These are phyloP conservation scores for Perilla frutescens DNA, from an alignment of 257 asterid genomes.

Conservation along the genomic window DNA sequence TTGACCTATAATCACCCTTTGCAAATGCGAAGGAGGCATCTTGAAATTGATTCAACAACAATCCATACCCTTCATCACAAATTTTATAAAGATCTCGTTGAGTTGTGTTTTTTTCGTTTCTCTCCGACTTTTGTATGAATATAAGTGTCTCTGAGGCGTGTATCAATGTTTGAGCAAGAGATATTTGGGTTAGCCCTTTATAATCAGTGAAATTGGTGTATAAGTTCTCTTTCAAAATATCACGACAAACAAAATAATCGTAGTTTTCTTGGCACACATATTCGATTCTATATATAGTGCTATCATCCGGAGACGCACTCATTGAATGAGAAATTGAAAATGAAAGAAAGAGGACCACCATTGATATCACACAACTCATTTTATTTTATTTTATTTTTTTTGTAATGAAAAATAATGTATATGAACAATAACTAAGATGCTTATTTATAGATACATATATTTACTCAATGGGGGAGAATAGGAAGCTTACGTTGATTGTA, in stretches of 20 bases:
- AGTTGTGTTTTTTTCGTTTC: neutral
- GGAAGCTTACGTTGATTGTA: too few relatives aligned
- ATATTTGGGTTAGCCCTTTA: conserved; percentile 10
- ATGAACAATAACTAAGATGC: too few relatives aligned
- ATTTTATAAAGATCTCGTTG: neutral
- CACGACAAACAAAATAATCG: neutral
- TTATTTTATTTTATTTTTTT: too few relatives aligned
- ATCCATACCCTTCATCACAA: neutral
- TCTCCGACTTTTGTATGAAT: neutral
- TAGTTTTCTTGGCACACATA: neutral
- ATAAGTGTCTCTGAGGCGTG: neutral
- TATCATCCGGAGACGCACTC: neutral
- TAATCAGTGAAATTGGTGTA: neutral
- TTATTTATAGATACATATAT: too few relatives aligned
- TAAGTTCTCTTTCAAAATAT: neutral
- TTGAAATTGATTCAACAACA: neutral
- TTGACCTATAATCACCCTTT: neutral
- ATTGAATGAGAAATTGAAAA: neutral
- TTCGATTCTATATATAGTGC: neutral
- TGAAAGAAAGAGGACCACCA: conserved; percentile 1
- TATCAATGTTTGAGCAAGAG: conserved; percentile 5
- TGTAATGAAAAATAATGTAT: too few relatives aligned
- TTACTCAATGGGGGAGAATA: too few relatives aligned
- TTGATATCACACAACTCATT: neutral
- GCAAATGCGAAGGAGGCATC: conserved; percentile 4